Base-by-base conservation (phyloP, 148 eudicot genomes). In the Cornus florida region DNA sequence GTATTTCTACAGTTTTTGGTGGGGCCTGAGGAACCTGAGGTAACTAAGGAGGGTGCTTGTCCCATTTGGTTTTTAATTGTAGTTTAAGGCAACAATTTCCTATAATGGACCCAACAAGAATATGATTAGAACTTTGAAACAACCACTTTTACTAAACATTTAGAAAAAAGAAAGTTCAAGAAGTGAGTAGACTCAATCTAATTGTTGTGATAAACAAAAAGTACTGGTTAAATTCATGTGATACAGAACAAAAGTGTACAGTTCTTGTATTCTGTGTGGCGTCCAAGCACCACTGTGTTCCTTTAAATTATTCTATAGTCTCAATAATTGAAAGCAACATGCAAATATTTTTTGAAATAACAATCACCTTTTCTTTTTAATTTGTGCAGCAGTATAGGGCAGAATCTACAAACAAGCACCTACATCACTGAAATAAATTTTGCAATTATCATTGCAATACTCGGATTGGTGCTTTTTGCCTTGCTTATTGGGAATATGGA, bases 401-500 rank as follows among this genome's bases (percentile, higher is more conserved):
- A 80, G 75, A 77, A 77, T 56, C 62, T 80, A 43, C n/a, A 10
- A 39, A 67, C 71, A 10, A 80, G 75, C 70, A 69, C 70, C 33
- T 69, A 69, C 8, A 72, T 67, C 8, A 66, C 69, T 57, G 83
- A 80, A 41, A 80, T 74, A 31, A 57, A 14, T 57, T 80, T 69
- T 50, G 78, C 67, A 0, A 57, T 59, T 39, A 48, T 75, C 75
- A 75, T 74, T 56, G 78, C 78, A 1, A 28, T 80, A 57, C 39
- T 80, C 0, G 83, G 83, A 23, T 64, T 74, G 10, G 69, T 80
- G 38, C 70, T 74, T 32, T 80, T 80, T 43, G 74, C 78, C 10
- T 75, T 80, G 70, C 74, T 80, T n/a, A 70, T 80, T 56, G 78
- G 83, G 43, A 80, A 80, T 80, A 80, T 80, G 83, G 74, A 80